Evolutionary conservation across 352 stramenopile genomes (phyloP).

Genomic region (Globisporangium viniferum): DNA sequence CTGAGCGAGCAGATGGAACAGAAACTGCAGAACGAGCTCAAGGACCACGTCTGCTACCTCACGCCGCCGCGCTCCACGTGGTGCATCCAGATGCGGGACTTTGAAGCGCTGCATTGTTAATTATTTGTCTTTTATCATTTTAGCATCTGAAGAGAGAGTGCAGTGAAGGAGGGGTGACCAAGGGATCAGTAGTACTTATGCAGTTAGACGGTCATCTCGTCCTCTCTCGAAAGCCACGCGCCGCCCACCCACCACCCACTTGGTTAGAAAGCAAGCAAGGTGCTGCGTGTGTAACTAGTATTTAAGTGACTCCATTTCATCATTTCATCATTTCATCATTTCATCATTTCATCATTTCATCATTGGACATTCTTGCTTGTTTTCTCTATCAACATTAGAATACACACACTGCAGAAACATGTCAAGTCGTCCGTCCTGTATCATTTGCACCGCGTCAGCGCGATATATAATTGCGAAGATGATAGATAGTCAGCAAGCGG

Average conservation of each 20-base stretch:
- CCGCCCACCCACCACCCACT: background rate
- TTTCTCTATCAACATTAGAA: background rate
- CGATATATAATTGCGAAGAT: background rate
- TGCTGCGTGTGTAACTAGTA: background rate
- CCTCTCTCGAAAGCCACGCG: background rate
- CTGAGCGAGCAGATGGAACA: constrained; percentile 60
- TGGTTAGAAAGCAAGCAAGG: constrained; percentile 1
- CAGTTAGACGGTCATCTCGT: background rate
- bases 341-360: background rate
- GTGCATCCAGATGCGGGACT: constrained; percentile 82
- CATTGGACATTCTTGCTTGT: background rate
- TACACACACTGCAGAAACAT: background rate
- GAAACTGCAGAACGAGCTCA: constrained; percentile 32
- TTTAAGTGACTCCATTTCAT: constrained; percentile 2
- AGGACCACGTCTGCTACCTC: constrained; percentile 46
- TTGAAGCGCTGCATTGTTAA: constrained; percentile 60
- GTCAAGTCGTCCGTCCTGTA: background rate
- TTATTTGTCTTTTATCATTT: constrained; percentile 2
- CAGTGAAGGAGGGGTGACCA: background rate
- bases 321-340: background rate
- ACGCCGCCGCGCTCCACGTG: constrained; percentile 77
- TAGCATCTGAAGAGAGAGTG: background rate
- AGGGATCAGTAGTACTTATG: background rate
- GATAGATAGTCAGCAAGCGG: too few relatives aligned
- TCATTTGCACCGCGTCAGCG: background rate